Evolutionary conservation across 257 asterid genomes (phyloP).

Genomic region (Echium plantagineum): DNA sequence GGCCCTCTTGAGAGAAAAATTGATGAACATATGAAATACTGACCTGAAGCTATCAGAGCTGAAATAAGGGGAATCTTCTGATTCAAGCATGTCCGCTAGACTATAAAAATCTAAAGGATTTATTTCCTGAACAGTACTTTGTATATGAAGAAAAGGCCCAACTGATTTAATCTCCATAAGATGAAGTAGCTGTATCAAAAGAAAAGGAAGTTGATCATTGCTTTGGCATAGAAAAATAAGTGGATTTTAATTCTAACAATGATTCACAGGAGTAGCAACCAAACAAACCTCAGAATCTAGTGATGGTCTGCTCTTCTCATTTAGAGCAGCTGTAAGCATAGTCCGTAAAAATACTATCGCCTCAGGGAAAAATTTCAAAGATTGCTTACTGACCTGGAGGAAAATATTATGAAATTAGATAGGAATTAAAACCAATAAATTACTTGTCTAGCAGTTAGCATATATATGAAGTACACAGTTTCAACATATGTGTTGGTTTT

Average conservation of each 20-base stretch:
- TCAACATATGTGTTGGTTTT: too few relatives aligned
- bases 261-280: neutral
- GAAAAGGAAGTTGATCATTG: slow-evolving; percentile 1
- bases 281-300: slow-evolving; percentile 59
- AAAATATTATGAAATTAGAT: slow-evolving; percentile 7
- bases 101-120: slow-evolving; percentile 43
- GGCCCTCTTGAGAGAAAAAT: neutral
- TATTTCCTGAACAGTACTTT: slow-evolving; percentile 37
- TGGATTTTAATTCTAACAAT: neutral
- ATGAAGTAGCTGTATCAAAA: slow-evolving; percentile 49
- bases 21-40: neutral
- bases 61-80: slow-evolving; percentile 62
- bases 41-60: slow-evolving; percentile 65
- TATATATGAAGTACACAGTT: too few relatives aligned
- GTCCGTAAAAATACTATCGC: slow-evolving; percentile 62
- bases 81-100: slow-evolving; percentile 45
- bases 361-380: slow-evolving; percentile 74
- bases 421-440: neutral
- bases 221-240: slow-evolving; percentile 3
- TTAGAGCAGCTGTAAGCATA: slow-evolving; percentile 59
- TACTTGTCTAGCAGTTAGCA: neutral
- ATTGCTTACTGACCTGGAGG: slow-evolving; percentile 54
- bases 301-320: slow-evolving; percentile 20
- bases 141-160: slow-evolving; percentile 47
- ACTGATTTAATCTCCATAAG: slow-evolving; percentile 67